These are phyloP conservation scores for Yamadazyma tumulicola DNA, from an alignment of 805 yeast genomes.

Conservation along the genomic window DNA sequence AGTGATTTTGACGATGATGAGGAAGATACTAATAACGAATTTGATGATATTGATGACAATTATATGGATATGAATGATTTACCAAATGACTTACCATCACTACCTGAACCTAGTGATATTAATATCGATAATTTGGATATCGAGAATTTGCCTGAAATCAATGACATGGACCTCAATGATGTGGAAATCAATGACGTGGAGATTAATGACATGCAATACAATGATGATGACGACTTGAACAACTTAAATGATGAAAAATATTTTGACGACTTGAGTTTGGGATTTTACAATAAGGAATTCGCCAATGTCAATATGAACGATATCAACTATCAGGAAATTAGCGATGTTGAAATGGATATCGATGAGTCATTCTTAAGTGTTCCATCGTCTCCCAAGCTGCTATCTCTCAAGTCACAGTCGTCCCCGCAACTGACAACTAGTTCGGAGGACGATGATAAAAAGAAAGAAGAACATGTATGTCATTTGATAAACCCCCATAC, in stretches of 20 bases:
- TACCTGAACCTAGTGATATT: constrained; percentile 4
- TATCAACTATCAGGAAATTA: constrained; percentile 3
- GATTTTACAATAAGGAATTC: not conserved
- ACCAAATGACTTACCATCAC: constrained; percentile 8
- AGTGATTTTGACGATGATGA: constrained; percentile 25
- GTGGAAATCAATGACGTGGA: constrained; percentile 6
- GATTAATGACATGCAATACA: constrained; percentile 2
- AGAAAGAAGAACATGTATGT: constrained; percentile 47
- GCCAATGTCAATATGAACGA: constrained; percentile 1
- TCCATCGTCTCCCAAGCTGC: not conserved
- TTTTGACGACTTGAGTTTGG: not conserved
- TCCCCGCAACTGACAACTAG: not conserved
- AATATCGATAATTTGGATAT: constrained; percentile 3
- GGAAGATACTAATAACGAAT: constrained; percentile 8
- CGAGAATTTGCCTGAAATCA: constrained; percentile 4
- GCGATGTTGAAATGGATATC: constrained; percentile 2
- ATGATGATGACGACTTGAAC: constrained; percentile 3
- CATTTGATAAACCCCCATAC: constrained; percentile 57
- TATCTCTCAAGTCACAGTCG: no score
- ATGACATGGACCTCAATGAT: constrained; percentile 5
- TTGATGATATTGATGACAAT: constrained; percentile 8
- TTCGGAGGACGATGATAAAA: constrained; percentile 2
- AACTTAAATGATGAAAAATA: constrained; percentile 1
- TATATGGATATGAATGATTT: constrained; percentile 9
- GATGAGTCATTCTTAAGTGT: constrained; percentile 1